phyloP scores from a whole-genome alignment of 345 rosid species.

The Rhizophora apiculata region DNA sequence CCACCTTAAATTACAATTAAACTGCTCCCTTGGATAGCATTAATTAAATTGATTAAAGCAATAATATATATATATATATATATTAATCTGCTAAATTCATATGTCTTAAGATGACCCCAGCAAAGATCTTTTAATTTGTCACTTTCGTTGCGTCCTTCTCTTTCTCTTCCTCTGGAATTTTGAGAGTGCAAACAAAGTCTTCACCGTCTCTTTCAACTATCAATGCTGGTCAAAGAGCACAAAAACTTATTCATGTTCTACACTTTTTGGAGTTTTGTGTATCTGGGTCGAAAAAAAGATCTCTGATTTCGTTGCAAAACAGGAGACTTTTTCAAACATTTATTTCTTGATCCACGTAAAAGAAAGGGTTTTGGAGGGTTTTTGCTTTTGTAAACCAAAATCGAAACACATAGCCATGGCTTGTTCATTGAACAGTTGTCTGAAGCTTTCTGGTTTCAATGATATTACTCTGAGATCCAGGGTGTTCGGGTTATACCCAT shows the following conservation, averaged over 20 bases:
- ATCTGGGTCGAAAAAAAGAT: not conserved
- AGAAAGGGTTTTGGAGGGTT: constrained; percentile 3
- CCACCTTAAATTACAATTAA: no score
- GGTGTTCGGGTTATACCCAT: constrained; percentile 21
- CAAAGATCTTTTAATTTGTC: not conserved
- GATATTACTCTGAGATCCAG: constrained; percentile 16
- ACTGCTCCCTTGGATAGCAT: no score
- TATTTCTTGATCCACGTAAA: not conserved
- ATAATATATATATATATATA: no score
- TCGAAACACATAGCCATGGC: constrained; percentile 23
- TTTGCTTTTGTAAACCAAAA: not conserved
- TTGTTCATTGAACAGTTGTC: constrained; percentile 21
- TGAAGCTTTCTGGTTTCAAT: constrained; percentile 24
- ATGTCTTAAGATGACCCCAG: constrained; percentile 14
- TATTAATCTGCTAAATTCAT: not conserved
- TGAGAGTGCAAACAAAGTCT: not conserved
- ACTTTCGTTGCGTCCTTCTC: not conserved
- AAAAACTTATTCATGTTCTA: not conserved
- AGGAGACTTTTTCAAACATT: not conserved
- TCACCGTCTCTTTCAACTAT: not conserved
- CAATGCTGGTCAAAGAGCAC: not conserved
- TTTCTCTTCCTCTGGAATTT: not conserved
- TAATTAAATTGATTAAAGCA: not conserved
- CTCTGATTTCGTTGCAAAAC: not conserved
- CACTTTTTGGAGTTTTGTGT: constrained; percentile 15